Base-by-base conservation (phyloP, 192 early-diverging fungal species). In the Mortierella claussenii region DNA sequence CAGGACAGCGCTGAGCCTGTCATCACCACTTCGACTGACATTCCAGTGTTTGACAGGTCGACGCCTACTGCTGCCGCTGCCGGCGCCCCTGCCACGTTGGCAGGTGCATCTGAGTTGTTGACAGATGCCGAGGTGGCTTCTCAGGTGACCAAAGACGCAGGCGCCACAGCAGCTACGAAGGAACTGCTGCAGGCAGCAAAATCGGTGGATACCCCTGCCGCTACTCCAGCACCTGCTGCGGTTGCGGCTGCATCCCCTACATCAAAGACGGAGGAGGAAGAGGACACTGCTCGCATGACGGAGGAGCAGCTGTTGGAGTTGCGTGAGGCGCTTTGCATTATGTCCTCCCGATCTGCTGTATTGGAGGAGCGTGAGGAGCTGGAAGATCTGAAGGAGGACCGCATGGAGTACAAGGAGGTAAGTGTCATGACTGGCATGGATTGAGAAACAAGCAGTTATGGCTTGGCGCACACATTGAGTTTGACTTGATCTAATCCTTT, bases 391-490 rank as follows among this genome's bases (percentile, higher is more conserved):
- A 88, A 81, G 50, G 79, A 82, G 44, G 86, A 90, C 23, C 87
- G 84, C 42, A 83, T 83, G 70, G 88, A 88, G 52, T 86, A 88
- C 54, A 88, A 88, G 55, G 87, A 88, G 71, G 86, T 86, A 82
- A n/a, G n/a, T n/a, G n/a, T n/a, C n/a, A n/a, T n/a, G n/a, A n/a
- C n/a, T 80, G 37, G 28, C 48, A 15, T 31, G 6, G 37, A 8
- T 26, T 24, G 15, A 15, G 33, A 2, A n/a, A 55, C 1, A 55
- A 23, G 7, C 13, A 34, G 0, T 30, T n/a, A 10, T 17, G 28
- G 23, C 17, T 42, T 42, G 2, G 17, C 54, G 4, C 13, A 58
- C 17, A 50, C 21, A 28, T 4, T 49, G 17, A 48, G 23, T 23
- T 6, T 31, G 11, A 15, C 21, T 42, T n/a, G 12, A 15, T 34